Evolutionary conservation across 2,329 filamentous ascomycete species (phyloP), one percentile per base, ranked within the genome.

Genomic region (Epichloe typhina): DNA sequence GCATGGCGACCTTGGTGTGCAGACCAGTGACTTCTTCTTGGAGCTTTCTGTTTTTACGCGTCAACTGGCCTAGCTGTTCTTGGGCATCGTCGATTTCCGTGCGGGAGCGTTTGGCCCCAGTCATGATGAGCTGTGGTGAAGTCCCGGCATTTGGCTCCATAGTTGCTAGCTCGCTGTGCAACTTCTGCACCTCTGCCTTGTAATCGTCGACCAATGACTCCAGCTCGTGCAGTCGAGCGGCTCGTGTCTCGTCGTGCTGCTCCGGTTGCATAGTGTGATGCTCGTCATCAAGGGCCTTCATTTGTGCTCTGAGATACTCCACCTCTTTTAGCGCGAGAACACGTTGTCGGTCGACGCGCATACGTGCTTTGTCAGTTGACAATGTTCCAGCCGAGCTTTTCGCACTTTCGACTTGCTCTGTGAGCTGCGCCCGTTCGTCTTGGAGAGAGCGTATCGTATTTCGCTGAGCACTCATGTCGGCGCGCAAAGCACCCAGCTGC

Each of bases 231-330:
- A 95, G 83, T 21, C 88, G 84, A 54, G 83, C 75, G 0, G 76
- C 72, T 55, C 89, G 91, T 19, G 81, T 76, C 57, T 85, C 79
- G 60, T 98, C 88, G 50, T 86, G 84, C 42, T 79, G 82, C 36
- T 88, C 86, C 0, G 87, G 81, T 50, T 91, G 82, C 69, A 96
- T 86, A 0, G 90, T 90, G 49, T 82, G 80, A 60, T 97, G 90
- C 66, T 98, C 93, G 0, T 81, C 79, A 60, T 97, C 88, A 53
- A 94, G 85, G 0, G 86, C 84, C 68, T 90, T 90, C 50, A 97
- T 76, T 66, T 98, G 93, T 0, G 88, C 91, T 21, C 93, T 86
- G 6, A 98, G 76, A 63, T 95, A 95, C 58, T 96, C 90, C 0
- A 93, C 88, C 64, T 98, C 94, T 62, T 96, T 96, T 23, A 88